A percentile compares a stretch with the other conserved stretches of the same genome.
Evolutionary conservation across 345 rosid genomes (phyloP).

Genomic region (Gossypium mustelinum): DNA sequence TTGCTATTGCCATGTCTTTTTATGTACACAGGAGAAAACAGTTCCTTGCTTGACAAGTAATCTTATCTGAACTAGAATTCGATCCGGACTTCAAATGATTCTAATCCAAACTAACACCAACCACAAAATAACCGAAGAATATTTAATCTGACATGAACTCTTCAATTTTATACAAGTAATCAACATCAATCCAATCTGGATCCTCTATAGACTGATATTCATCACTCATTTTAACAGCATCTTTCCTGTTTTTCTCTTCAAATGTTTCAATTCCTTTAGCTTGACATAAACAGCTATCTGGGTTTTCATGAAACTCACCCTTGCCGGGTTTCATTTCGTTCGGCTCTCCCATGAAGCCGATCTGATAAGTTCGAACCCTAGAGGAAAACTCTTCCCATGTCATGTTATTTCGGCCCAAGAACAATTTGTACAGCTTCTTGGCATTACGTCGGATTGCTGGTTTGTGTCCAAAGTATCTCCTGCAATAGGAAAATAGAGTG

Average conservation of each 20-base stretch:
- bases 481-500: conserved; percentile 22
- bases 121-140: not conserved
- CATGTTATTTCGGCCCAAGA: conserved; percentile 56
- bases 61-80: too few species aligned
- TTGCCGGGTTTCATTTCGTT: conserved; percentile 51
- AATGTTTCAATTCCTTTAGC: conserved; percentile 5
- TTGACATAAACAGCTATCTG: conserved; percentile 73
- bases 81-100: not conserved
- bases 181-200: conserved; percentile 40
- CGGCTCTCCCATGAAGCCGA: conserved; percentile 87
- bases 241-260: not conserved
- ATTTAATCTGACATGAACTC: conserved; percentile 38
- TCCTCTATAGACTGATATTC: conserved; percentile 41
- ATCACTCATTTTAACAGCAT: conserved; percentile 8
- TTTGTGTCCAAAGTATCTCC: conserved; percentile 93
- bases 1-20: not conserved
- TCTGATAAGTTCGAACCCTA: conserved; percentile 49
- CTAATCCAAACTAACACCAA: not conserved
- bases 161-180: conserved; percentile 37
- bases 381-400: conserved; percentile 83
- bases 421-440: conserved; percentile 60
- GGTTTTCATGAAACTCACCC: conserved; percentile 91
- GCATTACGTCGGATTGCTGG: conserved; percentile 82
- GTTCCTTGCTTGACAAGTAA: too few species aligned
- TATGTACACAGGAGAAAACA: not conserved